phyloP scores from a whole-genome alignment of 768 basidiomycete species.

The Aureoboletus auriporus region DNA sequence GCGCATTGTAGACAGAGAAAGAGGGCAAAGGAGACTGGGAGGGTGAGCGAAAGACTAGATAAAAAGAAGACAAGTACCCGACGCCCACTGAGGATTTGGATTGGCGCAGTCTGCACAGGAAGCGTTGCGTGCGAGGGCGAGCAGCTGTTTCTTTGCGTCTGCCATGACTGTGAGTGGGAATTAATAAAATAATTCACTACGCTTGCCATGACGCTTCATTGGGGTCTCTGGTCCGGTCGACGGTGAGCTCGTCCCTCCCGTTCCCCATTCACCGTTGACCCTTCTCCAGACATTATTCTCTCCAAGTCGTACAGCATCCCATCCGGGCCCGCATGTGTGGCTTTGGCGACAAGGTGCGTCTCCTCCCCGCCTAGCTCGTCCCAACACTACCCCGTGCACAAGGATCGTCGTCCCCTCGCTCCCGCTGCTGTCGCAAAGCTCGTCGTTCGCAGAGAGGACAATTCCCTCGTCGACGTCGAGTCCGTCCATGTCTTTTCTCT shows the following conservation, averaged over 20 bases:
- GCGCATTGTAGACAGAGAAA: slow-evolving; percentile 92
- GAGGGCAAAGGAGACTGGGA: slow-evolving; percentile 63
- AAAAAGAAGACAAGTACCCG: slow-evolving; percentile 38
- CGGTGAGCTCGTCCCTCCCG: slow-evolving; percentile 40
- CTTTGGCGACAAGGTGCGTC: slow-evolving; percentile 87
- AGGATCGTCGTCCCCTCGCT: slow-evolving; percentile 91
- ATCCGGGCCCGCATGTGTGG: slow-evolving; percentile 93
- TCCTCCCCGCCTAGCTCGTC: slow-evolving; percentile 2
- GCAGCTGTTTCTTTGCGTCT: slow-evolving; percentile 63
- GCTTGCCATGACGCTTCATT: slow-evolving; percentile 20
- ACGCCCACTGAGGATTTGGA: slow-evolving; percentile 97
- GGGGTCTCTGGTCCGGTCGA: slow-evolving; percentile 68
- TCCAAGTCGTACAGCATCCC: slow-evolving; percentile 86
- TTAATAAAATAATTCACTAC: no score
- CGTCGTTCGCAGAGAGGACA: slow-evolving; percentile 65
- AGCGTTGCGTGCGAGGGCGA: slow-evolving; percentile 81
- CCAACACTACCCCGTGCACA: slow-evolving; percentile 12
- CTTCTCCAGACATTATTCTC: slow-evolving; percentile 63
- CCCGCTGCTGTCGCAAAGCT: slow-evolving; percentile 89
- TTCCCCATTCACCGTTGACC: slow-evolving; percentile 5
- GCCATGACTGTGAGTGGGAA: neutral
- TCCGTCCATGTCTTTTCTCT: slow-evolving; percentile 35
- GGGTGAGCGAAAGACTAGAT: neutral
- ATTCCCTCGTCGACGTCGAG: slow-evolving; percentile 71
- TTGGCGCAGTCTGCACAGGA: slow-evolving; percentile 78